Percentiles rank a stretch among this genome's conserved stretches.
Conservation (phyloP, 1,284 basidiomycete species). For the Rhodotorula sp. region DNA sequence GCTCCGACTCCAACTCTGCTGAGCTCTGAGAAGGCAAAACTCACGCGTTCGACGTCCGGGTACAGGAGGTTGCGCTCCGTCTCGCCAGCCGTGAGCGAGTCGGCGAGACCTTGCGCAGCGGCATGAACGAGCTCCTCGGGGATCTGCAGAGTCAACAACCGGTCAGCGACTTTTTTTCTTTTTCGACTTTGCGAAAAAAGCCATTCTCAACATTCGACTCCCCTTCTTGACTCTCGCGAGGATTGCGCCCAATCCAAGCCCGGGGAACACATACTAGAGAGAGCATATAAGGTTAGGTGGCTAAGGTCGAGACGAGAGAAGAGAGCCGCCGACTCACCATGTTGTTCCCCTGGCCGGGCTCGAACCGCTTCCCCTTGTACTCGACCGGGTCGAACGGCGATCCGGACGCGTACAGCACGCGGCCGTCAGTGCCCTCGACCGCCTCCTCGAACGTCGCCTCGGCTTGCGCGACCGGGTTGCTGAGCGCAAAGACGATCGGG, state of each 20-base stretch:
- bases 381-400: constrained; percentile 76
- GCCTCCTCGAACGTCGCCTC: constrained; percentile 75
- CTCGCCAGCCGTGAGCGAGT: constrained; percentile 73
- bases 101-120: constrained; percentile 67
- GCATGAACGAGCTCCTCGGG: constrained; percentile 55
- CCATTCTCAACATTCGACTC: no score
- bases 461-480: constrained; percentile 70
- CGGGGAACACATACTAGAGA: constrained; percentile 52
- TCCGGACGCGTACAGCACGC: constrained; percentile 80
- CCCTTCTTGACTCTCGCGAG: constrained; percentile 57
- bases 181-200: no score
- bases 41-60: constrained; percentile 51
- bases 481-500: constrained; percentile 95
- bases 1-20: no score
- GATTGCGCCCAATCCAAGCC: constrained; percentile 77
- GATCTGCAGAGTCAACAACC: constrained; percentile 42
- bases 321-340: constrained; percentile 62
- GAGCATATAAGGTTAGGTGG: no score
- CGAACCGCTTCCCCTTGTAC: constrained; percentile 62
- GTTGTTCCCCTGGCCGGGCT: constrained; percentile 89
- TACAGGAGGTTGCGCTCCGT: constrained; percentile 42
- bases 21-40: constrained; percentile 68
- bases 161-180: no score
- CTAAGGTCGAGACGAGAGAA: neutral
- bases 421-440: constrained; percentile 68